Percentiles rank a stretch among this genome's conserved stretches.
phyloP scores from a whole-genome alignment of 192 early-diverging fungal genomes.

The Umbelopsis ramanniana region DNA sequence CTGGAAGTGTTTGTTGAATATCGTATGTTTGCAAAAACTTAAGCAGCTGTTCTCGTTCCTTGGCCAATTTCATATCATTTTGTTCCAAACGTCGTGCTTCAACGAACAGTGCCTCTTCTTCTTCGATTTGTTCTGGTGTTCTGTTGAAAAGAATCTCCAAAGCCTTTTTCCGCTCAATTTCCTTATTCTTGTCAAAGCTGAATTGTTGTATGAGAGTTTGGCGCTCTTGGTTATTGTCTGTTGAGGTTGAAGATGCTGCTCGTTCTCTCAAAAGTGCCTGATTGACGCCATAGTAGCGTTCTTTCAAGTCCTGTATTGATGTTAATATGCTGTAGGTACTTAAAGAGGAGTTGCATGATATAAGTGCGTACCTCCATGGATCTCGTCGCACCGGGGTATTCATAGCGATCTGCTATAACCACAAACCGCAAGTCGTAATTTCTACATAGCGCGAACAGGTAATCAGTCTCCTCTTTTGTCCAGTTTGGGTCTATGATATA shows the following conservation, averaged over 20 bases:
- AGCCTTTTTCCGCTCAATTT: slow-evolving; percentile 83
- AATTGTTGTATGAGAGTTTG: slow-evolving; percentile 41
- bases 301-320: slow-evolving; percentile 77
- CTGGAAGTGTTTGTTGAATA: slow-evolving; percentile 39
- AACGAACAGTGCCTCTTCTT: slow-evolving; percentile 82
- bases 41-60: slow-evolving; percentile 81
- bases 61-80: slow-evolving; percentile 74
- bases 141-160: slow-evolving; percentile 72
- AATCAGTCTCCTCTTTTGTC: slow-evolving; percentile 86
- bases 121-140: slow-evolving; percentile 79
- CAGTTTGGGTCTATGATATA: slow-evolving; percentile 64
- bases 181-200: slow-evolving; percentile 59
- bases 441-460: slow-evolving; percentile 74
- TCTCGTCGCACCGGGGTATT: slow-evolving; percentile 49
- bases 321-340: background rate
- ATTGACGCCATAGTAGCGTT: slow-evolving; percentile 79
- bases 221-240: slow-evolving; percentile 29
- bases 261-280: slow-evolving; percentile 68
- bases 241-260: slow-evolving; percentile 26
- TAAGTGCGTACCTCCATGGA: slow-evolving; percentile 49
- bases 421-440: slow-evolving; percentile 82
- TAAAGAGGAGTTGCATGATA: background rate
- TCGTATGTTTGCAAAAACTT: slow-evolving; percentile 61
- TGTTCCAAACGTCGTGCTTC: slow-evolving; percentile 83
- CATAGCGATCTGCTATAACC: slow-evolving; percentile 87